Evolutionary conservation across 2,329 filamentous ascomycete species (phyloP), one percentile per base, ranked within the genome.

Genomic region (Colletotrichum truncatum): DNA sequence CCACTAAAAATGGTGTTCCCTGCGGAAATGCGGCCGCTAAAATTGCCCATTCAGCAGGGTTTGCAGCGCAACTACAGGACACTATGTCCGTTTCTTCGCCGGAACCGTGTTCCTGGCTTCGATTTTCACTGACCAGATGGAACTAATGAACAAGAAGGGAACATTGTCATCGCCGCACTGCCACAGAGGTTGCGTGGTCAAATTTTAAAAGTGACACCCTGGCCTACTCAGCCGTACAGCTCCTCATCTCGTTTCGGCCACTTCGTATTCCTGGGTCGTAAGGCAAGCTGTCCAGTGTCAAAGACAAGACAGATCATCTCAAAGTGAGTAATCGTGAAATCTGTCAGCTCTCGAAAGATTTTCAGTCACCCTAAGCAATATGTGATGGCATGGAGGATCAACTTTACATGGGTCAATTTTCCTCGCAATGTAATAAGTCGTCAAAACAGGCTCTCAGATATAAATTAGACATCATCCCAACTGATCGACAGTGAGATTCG

Each of bases 241-340:
- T 10, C 25, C 23, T 66, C 63, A 66, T 66, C 41, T 66, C 57
- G 57, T 49, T 62, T 56, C 56, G 30, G 62, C 56, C 62, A 61
- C 23, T 16, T 43, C 39, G 39, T 30, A 4, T 41, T 41, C 9
- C 4, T 39, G 26, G 46, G 21, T 23, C n/a, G 32, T 6, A 25
- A 16, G n/a, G 23, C 18, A 23, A 34, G 16, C 28, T 43, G 48
- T 25, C n/a, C 12, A 49, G 10, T 1, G 18, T 51, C 9, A 16
- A 48, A 53, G 55, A 41, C 39, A 64, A 43, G 63, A 63, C 57
- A 66, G 57, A 62, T 65, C 49, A n/a, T 23, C 34, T n/a, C 7
- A 4, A 34, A 2, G 53, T 32, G 11, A 3, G 21, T 7, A 2
- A 21, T 28, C 0, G 16, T 9, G 48, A 61, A 6, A 64, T 54